Evolutionary conservation across 2,329 filamentous ascomycete species (phyloP), one percentile per base, ranked within the genome.

Genomic region (Talaromyces sp.): DNA sequence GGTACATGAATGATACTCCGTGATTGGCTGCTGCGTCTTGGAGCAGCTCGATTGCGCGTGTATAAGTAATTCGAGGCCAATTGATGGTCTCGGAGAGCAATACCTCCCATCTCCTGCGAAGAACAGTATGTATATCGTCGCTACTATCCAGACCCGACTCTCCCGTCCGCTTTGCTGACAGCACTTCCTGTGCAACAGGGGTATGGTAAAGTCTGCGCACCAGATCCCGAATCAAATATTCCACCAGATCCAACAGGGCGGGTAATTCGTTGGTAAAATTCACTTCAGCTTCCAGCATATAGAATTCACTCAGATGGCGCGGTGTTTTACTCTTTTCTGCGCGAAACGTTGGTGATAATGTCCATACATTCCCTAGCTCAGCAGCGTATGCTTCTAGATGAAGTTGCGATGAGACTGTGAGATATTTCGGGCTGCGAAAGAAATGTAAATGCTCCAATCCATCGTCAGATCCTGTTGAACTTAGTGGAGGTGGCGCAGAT

Each of bases 231-330:
- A 97, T 78, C 81, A 96, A 85, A 56, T 86, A 79, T 72, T 97
- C 91, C 2, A 91, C 83, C n/a, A 93, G 73, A 58, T 86, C 79
- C 82, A 96, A 94, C 65, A 99, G 80, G 25, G 82, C 77, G 31
- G 81, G 77, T 63, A 96, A 79, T 62, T 85, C 77, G 48, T 89
- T 80, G 41, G 87, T 83, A 70, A 96, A 96, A 67, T 85, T 87
- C 70, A 92, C 79, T 73, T 99, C 94, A 15, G 87, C 92, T 74
- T 99, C 94, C 2, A 99, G 83, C 94, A 99, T 97, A 76, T 97
- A 97, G 68, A 99, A 97, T 70, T 99, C 94, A 77, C 91, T 96
- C 61, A 99, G 79, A 74, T 99, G 94, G 28, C 94, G 86, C 5
- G 91, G 87, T 0, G 94, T 97, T 69, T 97, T 92, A 73, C 91